phyloP scores from a whole-genome alignment of 2,329 filamentous ascomycete genomes.

The Aureobasidium musti region DNA sequence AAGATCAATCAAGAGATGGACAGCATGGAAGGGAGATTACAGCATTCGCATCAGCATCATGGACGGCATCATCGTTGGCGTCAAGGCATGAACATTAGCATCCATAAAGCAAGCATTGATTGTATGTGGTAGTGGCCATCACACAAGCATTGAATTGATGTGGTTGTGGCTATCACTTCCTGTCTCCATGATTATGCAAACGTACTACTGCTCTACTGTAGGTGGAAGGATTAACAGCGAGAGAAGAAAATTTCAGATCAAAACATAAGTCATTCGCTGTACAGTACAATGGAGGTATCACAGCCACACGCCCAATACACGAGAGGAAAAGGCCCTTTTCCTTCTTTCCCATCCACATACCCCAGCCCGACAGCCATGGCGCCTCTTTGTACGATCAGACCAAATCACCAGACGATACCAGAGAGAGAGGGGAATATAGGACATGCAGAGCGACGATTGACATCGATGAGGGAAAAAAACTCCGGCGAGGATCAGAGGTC shows the following conservation, averaged over 20 bases:
- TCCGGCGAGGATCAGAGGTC: neutral
- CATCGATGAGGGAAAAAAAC: neutral
- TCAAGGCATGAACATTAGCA: neutral
- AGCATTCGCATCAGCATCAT: conserved; percentile 1
- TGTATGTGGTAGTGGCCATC: neutral
- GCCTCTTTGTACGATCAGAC: conserved; percentile 4
- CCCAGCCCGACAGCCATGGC: neutral
- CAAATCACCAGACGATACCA: neutral
- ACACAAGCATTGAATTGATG: neutral
- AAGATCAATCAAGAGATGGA: neutral
- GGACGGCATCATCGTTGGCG: neutral
- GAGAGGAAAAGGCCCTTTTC: neutral
- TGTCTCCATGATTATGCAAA: no score
- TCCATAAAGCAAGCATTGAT: conserved; percentile 6
- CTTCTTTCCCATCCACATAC: neutral
- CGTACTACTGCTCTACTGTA: no score
- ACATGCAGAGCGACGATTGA: neutral
- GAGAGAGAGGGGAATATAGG: neutral
- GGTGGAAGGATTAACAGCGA: no score
- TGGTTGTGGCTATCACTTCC: no score
- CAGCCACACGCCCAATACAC: neutral
- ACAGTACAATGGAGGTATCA: neutral
- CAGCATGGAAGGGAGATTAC: neutral
- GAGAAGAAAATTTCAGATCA: neutral
- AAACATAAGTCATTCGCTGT: conserved; percentile 1